Conservation (phyloP, 2,329 filamentous ascomycete species). For the Juglanconis oblonga region DNA sequence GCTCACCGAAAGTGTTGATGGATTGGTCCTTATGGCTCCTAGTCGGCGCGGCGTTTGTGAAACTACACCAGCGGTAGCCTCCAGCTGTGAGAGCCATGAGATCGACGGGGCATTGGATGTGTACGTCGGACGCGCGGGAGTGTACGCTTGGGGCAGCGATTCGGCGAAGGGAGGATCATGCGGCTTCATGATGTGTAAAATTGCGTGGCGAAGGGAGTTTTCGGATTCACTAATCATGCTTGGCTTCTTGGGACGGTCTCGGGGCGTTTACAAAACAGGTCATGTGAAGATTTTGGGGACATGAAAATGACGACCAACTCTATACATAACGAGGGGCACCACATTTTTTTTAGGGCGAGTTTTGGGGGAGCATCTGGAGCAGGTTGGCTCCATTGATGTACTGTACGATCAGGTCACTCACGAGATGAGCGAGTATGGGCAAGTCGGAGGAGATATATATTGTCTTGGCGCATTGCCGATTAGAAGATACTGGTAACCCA, state of each 20-base stretch:
- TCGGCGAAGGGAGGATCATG: neutral
- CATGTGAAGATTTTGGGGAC: neutral
- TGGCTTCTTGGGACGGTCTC: neutral
- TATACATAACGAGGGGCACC: neutral
- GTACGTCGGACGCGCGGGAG: neutral
- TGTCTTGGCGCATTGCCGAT: neutral
- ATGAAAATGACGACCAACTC: neutral
- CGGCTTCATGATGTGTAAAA: neutral
- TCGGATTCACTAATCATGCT: neutral
- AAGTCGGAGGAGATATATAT: neutral
- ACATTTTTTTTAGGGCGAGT: neutral
- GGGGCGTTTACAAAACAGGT: neutral
- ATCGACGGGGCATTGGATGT: neutral
- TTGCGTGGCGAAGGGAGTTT: neutral
- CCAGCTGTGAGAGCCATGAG: neutral
- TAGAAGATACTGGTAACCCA: neutral
- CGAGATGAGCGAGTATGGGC: neutral
- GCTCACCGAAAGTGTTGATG: neutral
- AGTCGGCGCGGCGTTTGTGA: neutral
- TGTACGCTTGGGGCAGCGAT: neutral
- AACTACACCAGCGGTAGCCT: neutral
- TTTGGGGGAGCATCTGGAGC: neutral
- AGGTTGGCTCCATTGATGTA: neutral
- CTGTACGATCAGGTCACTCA: neutral
- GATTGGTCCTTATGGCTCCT: slow-evolving; percentile 5